Conservation (phyloP, 192 early-diverging fungal genomes). For the Phlyctochytrium planicorne region DNA sequence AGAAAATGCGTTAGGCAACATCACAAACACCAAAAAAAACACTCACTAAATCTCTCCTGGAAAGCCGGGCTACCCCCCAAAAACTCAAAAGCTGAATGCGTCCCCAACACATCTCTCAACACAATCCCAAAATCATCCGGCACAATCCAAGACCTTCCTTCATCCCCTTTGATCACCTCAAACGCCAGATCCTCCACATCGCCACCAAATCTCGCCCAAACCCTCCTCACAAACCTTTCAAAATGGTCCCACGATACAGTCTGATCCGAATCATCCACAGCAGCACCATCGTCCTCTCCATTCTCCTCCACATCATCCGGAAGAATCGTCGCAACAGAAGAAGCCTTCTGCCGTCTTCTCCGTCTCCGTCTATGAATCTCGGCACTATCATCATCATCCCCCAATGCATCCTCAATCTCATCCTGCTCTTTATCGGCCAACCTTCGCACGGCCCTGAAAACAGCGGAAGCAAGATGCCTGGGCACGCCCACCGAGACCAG, state of each 20-base stretch:
- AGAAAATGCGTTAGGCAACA: neutral
- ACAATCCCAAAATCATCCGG: constrained; percentile 22
- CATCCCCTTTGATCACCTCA: constrained; percentile 14
- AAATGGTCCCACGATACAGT: constrained; percentile 18
- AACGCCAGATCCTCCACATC: constrained; percentile 19
- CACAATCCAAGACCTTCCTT: neutral
- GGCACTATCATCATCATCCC: neutral
- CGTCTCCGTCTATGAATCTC: too few relatives aligned
- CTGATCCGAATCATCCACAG: constrained; percentile 7
- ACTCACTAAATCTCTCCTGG: constrained; percentile 74
- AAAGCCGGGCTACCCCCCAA: constrained; percentile 74
- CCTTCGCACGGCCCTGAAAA: neutral
- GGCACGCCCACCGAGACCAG: neutral
- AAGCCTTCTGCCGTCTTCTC: too few relatives aligned
- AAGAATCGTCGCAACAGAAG: too few relatives aligned
- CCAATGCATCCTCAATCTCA: neutral
- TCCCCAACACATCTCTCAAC: constrained; percentile 65
- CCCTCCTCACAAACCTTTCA: constrained; percentile 14
- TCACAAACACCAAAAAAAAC: neutral
- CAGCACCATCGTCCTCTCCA: neutral
- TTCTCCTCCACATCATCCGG: too few relatives aligned
- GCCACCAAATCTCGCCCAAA: constrained; percentile 5
- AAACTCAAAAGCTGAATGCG: constrained; percentile 84
- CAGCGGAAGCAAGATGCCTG: neutral
- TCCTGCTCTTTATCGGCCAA: neutral